Percentiles rank a stretch among this genome's conserved stretches.
These are phyloP conservation scores for Rhodamnia argentea DNA, from an alignment of 345 rosid species.

Conservation along the genomic window DNA sequence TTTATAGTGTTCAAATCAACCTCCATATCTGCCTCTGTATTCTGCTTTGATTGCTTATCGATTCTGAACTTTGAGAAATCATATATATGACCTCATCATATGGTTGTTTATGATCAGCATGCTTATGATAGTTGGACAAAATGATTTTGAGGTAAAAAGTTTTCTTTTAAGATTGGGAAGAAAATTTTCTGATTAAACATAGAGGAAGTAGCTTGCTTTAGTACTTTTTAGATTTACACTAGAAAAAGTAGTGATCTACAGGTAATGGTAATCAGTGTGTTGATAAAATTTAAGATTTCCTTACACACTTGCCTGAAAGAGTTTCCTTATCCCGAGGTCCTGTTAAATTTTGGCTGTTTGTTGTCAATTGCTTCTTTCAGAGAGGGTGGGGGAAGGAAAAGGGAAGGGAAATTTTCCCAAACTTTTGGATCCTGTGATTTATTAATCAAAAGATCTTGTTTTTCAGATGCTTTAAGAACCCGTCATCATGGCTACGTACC, in stretches of 20 bases:
- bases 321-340: neutral
- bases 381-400: neutral
- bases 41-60: neutral
- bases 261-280: neutral
- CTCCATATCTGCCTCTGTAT: neutral
- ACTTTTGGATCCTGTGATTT: neutral
- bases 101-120: neutral
- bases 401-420: neutral
- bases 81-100: neutral
- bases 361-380: neutral
- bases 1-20: neutral
- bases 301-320: neutral
- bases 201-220: neutral
- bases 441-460: constrained; percentile 1
- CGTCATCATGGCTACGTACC: constrained; percentile 5
- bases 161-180: neutral
- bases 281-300: neutral
- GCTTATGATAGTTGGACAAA: neutral
- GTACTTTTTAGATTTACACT: neutral
- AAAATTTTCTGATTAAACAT: neutral
- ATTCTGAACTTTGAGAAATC: neutral
- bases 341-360: neutral
- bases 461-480: constrained; percentile 39
- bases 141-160: neutral
- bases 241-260: neutral